Percentiles rank a stretch among this genome's conserved stretches.
Conservation (phyloP, 2,329 filamentous ascomycete genomes). For the Fusarium penzigii region DNA sequence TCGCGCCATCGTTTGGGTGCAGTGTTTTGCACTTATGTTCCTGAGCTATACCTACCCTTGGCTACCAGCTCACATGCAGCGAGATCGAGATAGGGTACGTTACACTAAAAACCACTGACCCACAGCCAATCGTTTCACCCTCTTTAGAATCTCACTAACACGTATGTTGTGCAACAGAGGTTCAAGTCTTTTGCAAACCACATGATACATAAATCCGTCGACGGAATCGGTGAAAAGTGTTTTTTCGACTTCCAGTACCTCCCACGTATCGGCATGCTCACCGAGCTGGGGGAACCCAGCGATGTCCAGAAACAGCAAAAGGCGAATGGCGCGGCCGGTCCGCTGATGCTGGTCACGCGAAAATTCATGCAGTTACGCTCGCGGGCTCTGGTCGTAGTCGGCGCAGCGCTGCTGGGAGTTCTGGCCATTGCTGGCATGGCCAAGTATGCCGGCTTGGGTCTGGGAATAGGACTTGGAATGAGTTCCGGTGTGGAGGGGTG, state of each 20-base stretch:
- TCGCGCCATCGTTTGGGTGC: slow-evolving; percentile 59
- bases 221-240: slow-evolving; percentile 62
- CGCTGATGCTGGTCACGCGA: slow-evolving; percentile 6
- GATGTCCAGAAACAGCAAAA: slow-evolving; percentile 1
- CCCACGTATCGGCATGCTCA: slow-evolving; percentile 45
- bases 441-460: slow-evolving; percentile 16
- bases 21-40: slow-evolving; percentile 66
- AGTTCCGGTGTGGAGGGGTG: too few relatives aligned
- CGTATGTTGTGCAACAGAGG: slow-evolving; percentile 24
- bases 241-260: slow-evolving; percentile 73
- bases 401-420: slow-evolving; percentile 11
- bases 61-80: slow-evolving; percentile 39
- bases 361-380: slow-evolving; percentile 1
- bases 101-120: too few relatives aligned
- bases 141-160: background rate
- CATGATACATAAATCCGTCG: slow-evolving; percentile 57
- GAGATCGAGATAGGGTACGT: slow-evolving; percentile 34
- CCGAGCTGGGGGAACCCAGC: slow-evolving; percentile 30
- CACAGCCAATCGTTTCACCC: slow-evolving; percentile 1
- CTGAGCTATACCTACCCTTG: slow-evolving; percentile 48
- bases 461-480: too few relatives aligned
- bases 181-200: slow-evolving; percentile 41
- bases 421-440: slow-evolving; percentile 17
- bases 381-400: slow-evolving; percentile 23
- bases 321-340: background rate